phyloP scores from a whole-genome alignment of 108 stramenopile genomes.

The Nannochloropsis gaditana region DNA sequence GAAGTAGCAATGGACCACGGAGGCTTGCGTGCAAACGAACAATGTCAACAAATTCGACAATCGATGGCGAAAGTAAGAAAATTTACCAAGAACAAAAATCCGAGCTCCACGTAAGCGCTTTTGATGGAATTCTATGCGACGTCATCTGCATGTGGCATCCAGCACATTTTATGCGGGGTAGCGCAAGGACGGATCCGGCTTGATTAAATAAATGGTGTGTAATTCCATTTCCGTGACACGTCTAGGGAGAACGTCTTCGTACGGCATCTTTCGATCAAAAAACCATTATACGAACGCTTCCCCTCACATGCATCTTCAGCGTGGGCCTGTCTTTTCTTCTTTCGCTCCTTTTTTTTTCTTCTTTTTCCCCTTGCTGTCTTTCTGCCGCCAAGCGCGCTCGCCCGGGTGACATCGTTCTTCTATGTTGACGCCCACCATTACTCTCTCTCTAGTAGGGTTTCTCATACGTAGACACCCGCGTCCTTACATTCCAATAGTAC shows the following conservation, averaged over 20 bases:
- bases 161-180: too few relatives aligned
- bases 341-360: background rate
- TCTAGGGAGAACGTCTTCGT: too few relatives aligned
- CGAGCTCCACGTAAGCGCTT: background rate
- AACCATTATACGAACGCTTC: too few relatives aligned
- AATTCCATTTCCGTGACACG: too few relatives aligned
- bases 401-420: background rate
- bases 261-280: too few relatives aligned
- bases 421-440: background rate
- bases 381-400: background rate
- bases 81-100: background rate
- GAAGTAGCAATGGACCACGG: background rate
- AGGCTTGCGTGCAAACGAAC: background rate
- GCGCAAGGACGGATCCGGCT: too few relatives aligned
- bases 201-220: too few relatives aligned
- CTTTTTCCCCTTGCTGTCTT: background rate
- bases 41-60: background rate
- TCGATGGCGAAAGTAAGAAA: background rate
- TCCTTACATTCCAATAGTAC: background rate
- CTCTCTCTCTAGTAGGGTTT: background rate
- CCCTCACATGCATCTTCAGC: too few relatives aligned
- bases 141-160: too few relatives aligned
- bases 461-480: background rate
- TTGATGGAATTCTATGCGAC: too few relatives aligned
- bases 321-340: background rate